Evolutionary conservation across 352 stramenopile species (phyloP).

Genomic region (Phytophthora multivora): DNA sequence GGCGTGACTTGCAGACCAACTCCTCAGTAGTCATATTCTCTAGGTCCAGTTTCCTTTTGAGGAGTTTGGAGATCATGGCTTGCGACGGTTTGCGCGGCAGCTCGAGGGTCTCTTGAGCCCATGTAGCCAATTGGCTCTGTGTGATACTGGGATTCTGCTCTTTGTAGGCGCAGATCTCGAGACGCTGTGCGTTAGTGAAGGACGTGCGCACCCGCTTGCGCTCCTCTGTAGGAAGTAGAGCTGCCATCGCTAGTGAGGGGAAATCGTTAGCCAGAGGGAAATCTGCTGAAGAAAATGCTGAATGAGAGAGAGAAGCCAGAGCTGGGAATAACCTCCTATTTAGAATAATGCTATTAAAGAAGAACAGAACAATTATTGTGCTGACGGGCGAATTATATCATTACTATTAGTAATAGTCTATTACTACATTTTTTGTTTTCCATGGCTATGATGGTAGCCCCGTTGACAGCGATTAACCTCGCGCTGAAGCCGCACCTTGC

Average conservation of each 20-base stretch:
- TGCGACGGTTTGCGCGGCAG: slow-evolving; percentile 35
- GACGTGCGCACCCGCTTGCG: slow-evolving; percentile 12
- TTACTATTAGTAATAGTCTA: too few relatives aligned
- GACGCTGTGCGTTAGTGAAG: slow-evolving; percentile 39
- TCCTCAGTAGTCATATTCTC: slow-evolving; percentile 30
- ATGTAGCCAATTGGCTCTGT: slow-evolving; percentile 25
- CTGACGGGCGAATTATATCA: too few relatives aligned
- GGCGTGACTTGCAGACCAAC: slow-evolving; percentile 29
- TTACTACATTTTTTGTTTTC: not conserved
- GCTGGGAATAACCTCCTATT: not conserved
- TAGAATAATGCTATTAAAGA: too few relatives aligned
- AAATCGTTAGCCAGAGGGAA: not conserved
- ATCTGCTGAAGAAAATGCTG: not conserved
- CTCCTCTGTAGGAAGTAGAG: not conserved
- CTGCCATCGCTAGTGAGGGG: slow-evolving; percentile 23
- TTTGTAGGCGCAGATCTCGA: slow-evolving; percentile 31
- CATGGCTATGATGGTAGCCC: not conserved
- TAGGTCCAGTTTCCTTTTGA: slow-evolving; percentile 33
- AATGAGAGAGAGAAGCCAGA: slow-evolving; percentile 13
- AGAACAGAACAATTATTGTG: too few relatives aligned
- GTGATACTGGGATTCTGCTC: slow-evolving; percentile 29
- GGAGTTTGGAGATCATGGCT: slow-evolving; percentile 41
- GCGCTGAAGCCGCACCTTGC: slow-evolving; percentile 2
- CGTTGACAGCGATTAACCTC: not conserved
- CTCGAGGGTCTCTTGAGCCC: slow-evolving; percentile 24